Percentiles rank a stretch among this genome's conserved stretches.
phyloP scores from a whole-genome alignment of 164 flowering plant species.

The Vitis rupestris region DNA sequence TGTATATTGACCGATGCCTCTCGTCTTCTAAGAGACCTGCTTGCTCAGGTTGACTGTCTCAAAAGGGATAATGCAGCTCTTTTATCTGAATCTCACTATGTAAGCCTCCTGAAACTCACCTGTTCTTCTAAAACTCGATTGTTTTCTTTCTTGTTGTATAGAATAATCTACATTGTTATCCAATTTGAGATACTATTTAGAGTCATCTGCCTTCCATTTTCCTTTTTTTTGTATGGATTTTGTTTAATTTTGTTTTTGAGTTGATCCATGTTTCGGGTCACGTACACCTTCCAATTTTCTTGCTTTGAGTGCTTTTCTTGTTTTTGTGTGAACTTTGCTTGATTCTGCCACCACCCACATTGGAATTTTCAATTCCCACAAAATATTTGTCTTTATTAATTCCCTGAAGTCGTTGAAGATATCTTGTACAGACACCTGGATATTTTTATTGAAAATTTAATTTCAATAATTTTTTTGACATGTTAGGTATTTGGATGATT shows the following conservation, averaged over 20 bases:
- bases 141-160: no score
- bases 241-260: neutral
- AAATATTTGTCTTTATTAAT: no score
- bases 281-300: neutral
- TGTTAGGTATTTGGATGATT: constrained; percentile 12
- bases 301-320: neutral
- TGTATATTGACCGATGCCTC: constrained; percentile 49
- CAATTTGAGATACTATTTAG: no score
- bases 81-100: constrained; percentile 59
- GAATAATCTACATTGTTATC: no score
- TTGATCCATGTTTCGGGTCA: neutral
- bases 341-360: no score
- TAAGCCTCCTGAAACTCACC: constrained; percentile 26
- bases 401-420: no score
- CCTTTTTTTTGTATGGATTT: neutral
- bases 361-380: no score
- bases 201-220: neutral
- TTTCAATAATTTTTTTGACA: neutral
- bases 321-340: neutral
- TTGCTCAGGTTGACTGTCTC: constrained; percentile 44
- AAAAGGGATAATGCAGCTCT: constrained; percentile 52
- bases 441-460: neutral
- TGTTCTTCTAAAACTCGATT: neutral
- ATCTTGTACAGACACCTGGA: no score
- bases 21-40: constrained; percentile 40